phyloP scores from a whole-genome alignment of 352 stramenopile genomes.

The Pelagophyceae sp. region DNA sequence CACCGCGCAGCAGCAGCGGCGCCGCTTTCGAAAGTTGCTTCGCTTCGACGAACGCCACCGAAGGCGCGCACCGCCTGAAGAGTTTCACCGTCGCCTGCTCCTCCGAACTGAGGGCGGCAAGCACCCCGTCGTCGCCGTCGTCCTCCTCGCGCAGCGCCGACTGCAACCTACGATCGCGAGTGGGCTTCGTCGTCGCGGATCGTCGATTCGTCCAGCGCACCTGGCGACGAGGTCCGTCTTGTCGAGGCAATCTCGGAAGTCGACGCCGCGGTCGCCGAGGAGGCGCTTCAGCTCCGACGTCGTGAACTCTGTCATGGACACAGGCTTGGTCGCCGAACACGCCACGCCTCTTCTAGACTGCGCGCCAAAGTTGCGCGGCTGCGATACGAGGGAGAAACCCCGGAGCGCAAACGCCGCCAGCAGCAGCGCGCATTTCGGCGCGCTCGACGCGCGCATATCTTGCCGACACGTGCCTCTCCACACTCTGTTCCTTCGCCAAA shows the following conservation, averaged over 20 bases:
- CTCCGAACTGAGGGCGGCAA: constrained; percentile 22
- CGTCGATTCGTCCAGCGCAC: no score
- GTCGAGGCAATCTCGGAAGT: constrained; percentile 54
- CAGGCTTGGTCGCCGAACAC: no score
- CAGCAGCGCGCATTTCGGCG: no score
- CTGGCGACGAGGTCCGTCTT: constrained; percentile 49
- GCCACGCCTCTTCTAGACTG: no score
- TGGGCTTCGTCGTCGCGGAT: no score
- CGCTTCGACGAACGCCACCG: constrained; percentile 43
- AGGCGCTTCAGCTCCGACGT: constrained; percentile 45
- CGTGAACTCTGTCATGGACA: constrained; percentile 16
- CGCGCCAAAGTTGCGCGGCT: no score
- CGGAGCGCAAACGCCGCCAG: no score
- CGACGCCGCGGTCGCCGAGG: constrained; percentile 43
- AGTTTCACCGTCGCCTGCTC: constrained; percentile 42
- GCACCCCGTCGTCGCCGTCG: background rate
- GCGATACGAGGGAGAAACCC: no score
- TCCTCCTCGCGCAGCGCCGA: constrained; percentile 14
- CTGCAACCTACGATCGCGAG: no score
- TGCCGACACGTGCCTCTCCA: no score
- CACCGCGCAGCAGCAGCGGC: constrained; percentile 31
- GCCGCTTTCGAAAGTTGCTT: constrained; percentile 19
- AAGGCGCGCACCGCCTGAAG: constrained; percentile 40
- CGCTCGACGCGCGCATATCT: no score
- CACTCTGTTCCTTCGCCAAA: no score